Evolutionary conservation across 2,329 filamentous ascomycete genomes (phyloP).

Genomic region (Corniculantispora saksenae): DNA sequence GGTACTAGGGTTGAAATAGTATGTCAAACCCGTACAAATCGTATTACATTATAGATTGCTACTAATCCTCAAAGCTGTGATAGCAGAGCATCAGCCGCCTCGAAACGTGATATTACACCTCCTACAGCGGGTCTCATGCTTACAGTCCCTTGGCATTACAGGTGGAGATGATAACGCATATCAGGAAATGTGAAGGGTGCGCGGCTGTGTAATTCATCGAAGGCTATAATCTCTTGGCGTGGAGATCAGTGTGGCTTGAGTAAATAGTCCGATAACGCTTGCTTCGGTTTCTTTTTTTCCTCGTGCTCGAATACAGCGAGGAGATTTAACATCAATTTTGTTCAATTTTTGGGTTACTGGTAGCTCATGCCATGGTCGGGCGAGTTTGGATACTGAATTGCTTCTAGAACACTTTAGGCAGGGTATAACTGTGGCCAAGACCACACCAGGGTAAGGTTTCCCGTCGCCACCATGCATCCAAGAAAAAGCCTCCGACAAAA

Average conservation of each 20-base stretch:
- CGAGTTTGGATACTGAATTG: neutral
- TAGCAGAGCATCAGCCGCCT: slow-evolving; percentile 4
- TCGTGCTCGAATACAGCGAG: neutral
- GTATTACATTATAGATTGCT: slow-evolving; percentile 16
- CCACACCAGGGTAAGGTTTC: slow-evolving; percentile 8
- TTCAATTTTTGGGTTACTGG: too few relatives aligned
- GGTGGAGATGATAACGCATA: slow-evolving; percentile 15
- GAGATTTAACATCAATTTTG: neutral
- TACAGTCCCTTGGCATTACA: slow-evolving; percentile 19
- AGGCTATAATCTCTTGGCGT: slow-evolving; percentile 11
- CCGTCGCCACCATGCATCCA: slow-evolving; percentile 4
- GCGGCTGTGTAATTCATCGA: slow-evolving; percentile 1
- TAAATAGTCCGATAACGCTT: neutral
- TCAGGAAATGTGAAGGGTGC: neutral
- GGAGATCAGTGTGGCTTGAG: neutral
- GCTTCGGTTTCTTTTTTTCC: too few relatives aligned
- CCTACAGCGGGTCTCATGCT: slow-evolving; percentile 17
- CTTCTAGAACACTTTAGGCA: neutral
- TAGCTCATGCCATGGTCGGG: neutral
- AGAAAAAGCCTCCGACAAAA: neutral
- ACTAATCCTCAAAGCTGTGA: neutral
- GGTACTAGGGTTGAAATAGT: slow-evolving; percentile 17
- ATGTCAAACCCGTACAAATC: neutral
- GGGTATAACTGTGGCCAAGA: neutral
- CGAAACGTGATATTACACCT: slow-evolving; percentile 16